Conservation (phyloP, 345 rosid genomes). For the Populus simonii region DNA sequence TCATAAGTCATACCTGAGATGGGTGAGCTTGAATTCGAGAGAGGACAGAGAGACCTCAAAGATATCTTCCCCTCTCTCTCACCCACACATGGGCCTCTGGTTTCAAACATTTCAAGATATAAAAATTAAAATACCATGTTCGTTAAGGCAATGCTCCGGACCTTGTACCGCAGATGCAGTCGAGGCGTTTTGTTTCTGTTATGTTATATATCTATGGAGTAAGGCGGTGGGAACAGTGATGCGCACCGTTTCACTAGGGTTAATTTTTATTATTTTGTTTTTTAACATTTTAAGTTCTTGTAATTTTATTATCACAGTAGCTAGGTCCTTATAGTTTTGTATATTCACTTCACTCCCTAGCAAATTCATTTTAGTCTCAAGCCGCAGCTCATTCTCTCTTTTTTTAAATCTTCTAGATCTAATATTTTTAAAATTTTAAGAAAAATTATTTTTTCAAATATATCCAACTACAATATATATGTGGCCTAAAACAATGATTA, state of each 20-base stretch:
- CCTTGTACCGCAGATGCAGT: not conserved
- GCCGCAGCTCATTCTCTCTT: no score
- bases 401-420: no score
- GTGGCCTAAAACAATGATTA: no score
- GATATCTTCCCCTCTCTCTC: not conserved
- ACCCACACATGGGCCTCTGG: not conserved
- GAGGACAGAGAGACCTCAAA: not conserved
- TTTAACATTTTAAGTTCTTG: not conserved
- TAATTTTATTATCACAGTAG: no score
- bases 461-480: no score
- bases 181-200: not conserved
- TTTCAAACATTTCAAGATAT: not conserved
- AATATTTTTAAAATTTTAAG: no score
- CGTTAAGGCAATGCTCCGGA: not conserved
- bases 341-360: not conserved
- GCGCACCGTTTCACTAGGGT: not conserved
- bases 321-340: not conserved
- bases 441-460: no score
- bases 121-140: not conserved
- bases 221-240: not conserved
- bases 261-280: not conserved
- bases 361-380: no score
- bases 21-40: not conserved
- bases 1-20: not conserved
- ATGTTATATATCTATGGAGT: not conserved